Conservation (phyloP, 2,329 filamentous ascomycete species). For the Xylariaceae sp. region DNA sequence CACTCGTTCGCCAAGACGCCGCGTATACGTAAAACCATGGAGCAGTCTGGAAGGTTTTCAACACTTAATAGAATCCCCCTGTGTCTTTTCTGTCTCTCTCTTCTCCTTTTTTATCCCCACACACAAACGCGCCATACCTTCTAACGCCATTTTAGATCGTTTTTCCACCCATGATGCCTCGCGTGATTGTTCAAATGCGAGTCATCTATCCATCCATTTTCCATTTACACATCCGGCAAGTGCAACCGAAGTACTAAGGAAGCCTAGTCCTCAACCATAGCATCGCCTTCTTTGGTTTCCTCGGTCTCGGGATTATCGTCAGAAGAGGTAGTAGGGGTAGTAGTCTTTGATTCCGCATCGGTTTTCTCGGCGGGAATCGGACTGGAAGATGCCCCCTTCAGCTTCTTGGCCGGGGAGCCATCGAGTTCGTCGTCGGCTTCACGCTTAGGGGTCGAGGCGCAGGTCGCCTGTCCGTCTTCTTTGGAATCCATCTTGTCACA, state of each 20-base stretch:
- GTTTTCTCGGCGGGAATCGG: background rate
- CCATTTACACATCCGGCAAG: background rate
- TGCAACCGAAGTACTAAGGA: background rate
- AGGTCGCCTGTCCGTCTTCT: constrained; percentile 11
- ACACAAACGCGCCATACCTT: too few species aligned
- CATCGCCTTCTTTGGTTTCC: constrained; percentile 8
- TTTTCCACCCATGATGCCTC: background rate
- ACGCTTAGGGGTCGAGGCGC: constrained; percentile 46
- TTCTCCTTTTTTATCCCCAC: too few species aligned
- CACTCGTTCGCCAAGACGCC: background rate
- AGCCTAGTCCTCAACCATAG: constrained; percentile 17
- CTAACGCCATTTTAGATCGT: too few species aligned
- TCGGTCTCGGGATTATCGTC: constrained; percentile 2
- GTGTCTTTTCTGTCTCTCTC: too few species aligned
- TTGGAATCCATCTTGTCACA: constrained; percentile 33
- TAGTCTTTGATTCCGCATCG: background rate
- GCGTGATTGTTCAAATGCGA: background rate
- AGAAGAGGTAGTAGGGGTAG: background rate
- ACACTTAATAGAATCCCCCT: background rate
- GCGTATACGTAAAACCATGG: background rate
- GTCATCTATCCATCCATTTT: background rate
- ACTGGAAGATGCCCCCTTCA: constrained; percentile 38
- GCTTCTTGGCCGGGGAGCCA: constrained; percentile 42
- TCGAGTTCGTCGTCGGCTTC: constrained; percentile 48
- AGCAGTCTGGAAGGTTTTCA: background rate